These are phyloP conservation scores for Ashbya aceris DNA, from an alignment of 1,139 yeast genomes.

Conservation along the genomic window DNA sequence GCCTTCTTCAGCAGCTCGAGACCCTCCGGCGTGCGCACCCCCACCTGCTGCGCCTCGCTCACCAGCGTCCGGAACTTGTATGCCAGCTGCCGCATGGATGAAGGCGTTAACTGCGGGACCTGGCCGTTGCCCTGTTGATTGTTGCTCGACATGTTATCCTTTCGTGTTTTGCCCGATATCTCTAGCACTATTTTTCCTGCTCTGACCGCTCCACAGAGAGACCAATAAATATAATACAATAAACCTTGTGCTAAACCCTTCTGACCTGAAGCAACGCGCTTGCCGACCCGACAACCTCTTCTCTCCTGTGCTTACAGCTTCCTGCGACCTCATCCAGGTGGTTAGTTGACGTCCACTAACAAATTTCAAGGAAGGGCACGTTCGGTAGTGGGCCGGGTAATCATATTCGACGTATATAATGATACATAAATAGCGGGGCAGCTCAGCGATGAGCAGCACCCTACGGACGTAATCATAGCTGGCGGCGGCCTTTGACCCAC, in stretches of 20 bases:
- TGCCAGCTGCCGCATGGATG: slow-evolving; percentile 44
- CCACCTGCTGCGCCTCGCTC: slow-evolving; percentile 48
- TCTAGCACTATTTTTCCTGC: neutral
- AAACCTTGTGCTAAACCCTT: neutral
- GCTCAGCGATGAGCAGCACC: no score
- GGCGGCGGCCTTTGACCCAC: slow-evolving; percentile 23
- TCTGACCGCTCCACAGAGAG: neutral
- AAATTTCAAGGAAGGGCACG: no score
- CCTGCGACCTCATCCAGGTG: no score
- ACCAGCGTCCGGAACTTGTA: slow-evolving; percentile 52
- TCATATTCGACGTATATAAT: no score
- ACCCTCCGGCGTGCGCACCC: slow-evolving; percentile 58
- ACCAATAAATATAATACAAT: neutral
- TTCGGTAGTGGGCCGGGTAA: no score
- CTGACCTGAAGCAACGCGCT: neutral
- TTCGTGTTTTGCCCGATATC: neutral
- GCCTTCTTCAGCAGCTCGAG: slow-evolving; percentile 60
- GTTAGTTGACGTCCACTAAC: no score
- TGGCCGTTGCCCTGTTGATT: slow-evolving; percentile 6
- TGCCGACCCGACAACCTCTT: no score
- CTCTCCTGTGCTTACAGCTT: no score
- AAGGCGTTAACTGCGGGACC: slow-evolving; percentile 11
- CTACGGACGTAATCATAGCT: no score
- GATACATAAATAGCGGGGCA: no score
- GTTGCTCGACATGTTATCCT: slow-evolving; percentile 3